Percentiles rank a stretch among this genome's conserved stretches.
Conservation (phyloP, 1,139 yeast genomes). For the Candida dubliniensis region DNA sequence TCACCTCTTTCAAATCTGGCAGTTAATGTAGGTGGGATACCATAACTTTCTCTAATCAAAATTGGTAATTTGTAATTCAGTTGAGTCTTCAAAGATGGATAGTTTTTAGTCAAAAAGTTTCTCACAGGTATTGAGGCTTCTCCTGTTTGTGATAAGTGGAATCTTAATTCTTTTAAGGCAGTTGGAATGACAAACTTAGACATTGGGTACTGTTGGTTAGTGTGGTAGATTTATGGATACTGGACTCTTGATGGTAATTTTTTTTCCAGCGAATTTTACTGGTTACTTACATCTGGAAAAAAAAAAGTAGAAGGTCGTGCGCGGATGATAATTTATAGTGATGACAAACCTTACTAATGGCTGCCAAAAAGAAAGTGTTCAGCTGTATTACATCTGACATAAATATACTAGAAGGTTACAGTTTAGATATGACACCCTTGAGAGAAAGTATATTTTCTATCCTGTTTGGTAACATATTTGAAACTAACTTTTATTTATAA, state of each 20-base stretch:
- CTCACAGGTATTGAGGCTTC: constrained; percentile 67
- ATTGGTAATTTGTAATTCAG: constrained; percentile 55
- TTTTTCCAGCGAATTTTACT: constrained; percentile 8
- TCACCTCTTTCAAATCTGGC: constrained; percentile 63
- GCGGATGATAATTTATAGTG: background rate
- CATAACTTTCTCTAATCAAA: constrained; percentile 72
- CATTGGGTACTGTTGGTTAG: constrained; percentile 27
- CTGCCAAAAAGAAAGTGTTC: background rate
- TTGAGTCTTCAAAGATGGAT: constrained; percentile 57
- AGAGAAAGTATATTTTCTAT: background rate
- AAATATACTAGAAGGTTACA: no score
- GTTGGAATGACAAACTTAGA: constrained; percentile 62
- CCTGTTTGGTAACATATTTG: background rate
- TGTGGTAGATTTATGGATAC: background rate
- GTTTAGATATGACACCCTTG: no score
- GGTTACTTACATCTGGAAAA: constrained; percentile 1
- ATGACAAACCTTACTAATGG: background rate
- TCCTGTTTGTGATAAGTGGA: constrained; percentile 76
- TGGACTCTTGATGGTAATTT: background rate
- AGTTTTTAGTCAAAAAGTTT: constrained; percentile 59
- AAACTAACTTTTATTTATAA: background rate
- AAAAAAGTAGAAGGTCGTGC: background rate
- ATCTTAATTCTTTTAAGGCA: constrained; percentile 73
- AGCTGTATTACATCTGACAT: background rate
- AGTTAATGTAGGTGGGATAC: constrained; percentile 69